Percentiles rank a stretch among this genome's conserved stretches.
phyloP scores from a whole-genome alignment of 345 rosid genomes.

The Rubroshorea leprosula region DNA sequence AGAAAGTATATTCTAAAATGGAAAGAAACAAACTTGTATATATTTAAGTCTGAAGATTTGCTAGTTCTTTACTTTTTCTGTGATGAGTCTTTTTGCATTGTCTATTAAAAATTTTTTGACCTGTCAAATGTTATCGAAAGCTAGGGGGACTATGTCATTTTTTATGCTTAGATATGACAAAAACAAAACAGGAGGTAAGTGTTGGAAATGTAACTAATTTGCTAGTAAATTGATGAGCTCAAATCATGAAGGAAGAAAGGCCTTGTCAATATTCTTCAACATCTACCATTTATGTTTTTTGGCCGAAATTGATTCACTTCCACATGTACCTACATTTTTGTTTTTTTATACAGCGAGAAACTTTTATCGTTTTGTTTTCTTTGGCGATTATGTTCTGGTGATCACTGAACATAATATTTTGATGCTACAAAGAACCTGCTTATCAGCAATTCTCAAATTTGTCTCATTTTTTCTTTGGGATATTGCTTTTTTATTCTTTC shows the following conservation, averaged over 20 bases:
- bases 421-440: background rate
- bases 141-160: background rate
- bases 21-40: too few species aligned
- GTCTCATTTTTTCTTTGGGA: background rate
- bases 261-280: background rate
- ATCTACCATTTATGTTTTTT: too few species aligned
- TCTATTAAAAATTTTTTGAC: background rate
- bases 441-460: background rate
- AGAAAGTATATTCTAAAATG: too few species aligned
- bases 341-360: background rate
- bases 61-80: background rate
- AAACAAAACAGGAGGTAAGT: background rate
- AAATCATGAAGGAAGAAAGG: too few species aligned
- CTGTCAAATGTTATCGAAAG: background rate
- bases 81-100: too few species aligned
- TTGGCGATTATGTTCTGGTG: too few species aligned
- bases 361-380: background rate
- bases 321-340: background rate
- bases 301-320: too few species aligned
- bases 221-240: too few species aligned
- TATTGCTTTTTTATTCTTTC: background rate
- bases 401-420: background rate
- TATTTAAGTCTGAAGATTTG: too few species aligned
- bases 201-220: too few species aligned
- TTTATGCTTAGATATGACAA: background rate